Evolutionary conservation across 2,329 filamentous ascomycete genomes (phyloP).

Genomic region (Aspergillus floridensis): DNA sequence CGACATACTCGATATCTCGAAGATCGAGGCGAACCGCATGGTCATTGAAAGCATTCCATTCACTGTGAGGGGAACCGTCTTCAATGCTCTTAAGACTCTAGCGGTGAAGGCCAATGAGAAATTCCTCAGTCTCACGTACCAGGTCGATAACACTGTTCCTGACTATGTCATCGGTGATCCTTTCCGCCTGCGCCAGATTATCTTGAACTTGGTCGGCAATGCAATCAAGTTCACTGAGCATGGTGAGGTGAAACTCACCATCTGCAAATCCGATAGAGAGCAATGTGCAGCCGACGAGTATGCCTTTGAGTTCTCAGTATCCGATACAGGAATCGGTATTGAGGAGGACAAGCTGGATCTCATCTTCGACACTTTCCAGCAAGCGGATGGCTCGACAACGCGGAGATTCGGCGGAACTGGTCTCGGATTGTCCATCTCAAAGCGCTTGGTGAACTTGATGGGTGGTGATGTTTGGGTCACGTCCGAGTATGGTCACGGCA

Average conservation of each 20-base stretch:
- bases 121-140: constrained; percentile 86
- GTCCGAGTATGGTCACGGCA: constrained; percentile 85
- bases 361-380: constrained; percentile 98
- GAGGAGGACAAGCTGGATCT: constrained; percentile 91
- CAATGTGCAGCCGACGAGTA: constrained; percentile 73
- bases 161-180: constrained; percentile 96
- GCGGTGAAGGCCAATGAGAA: constrained; percentile 98
- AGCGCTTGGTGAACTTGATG: constrained; percentile 93
- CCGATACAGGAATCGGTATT: constrained; percentile 95
- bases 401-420: constrained; percentile 94
- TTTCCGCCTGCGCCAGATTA: constrained; percentile 93
- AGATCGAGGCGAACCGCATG: constrained; percentile 94
- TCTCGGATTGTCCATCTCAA: constrained; percentile 90
- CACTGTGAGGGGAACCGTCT: constrained; percentile 88
- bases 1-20: constrained; percentile 66
- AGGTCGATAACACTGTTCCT: constrained; percentile 88
- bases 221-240: constrained; percentile 99
- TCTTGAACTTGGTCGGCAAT: constrained; percentile 94
- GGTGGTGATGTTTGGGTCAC: constrained; percentile 95
- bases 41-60: constrained; percentile 98
- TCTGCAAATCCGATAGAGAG: constrained; percentile 67
- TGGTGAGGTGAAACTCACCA: constrained; percentile 93
- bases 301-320: constrained; percentile 91
- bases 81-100: constrained; percentile 93
- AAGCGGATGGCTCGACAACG: constrained; percentile 95